Evolutionary conservation across 1,284 basidiomycete genomes (phyloP).

Genomic region (Thecaphora frezii): DNA sequence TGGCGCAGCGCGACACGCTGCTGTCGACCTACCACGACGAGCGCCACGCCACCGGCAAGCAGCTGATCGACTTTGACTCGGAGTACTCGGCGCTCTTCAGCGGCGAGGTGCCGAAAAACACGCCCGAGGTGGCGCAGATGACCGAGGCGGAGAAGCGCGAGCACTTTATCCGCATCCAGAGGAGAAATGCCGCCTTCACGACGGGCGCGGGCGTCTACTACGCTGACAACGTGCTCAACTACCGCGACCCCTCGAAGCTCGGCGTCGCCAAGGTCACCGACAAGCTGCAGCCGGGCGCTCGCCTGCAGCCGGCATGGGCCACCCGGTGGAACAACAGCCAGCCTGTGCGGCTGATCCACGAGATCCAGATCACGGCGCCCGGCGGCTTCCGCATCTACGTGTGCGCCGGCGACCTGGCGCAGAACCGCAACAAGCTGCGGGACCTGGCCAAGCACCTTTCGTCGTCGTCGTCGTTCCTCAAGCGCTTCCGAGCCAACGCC

Average conservation of each 20-base stretch:
- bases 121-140: constrained; percentile 45
- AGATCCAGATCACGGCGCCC: constrained; percentile 67
- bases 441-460: constrained; percentile 33
- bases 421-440: constrained; percentile 30
- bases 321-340: constrained; percentile 69
- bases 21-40: constrained; percentile 61
- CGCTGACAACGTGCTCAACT: constrained; percentile 49
- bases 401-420: constrained; percentile 67
- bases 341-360: constrained; percentile 70
- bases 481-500: constrained; percentile 37
- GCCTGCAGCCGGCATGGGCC: constrained; percentile 61
- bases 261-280: constrained; percentile 30
- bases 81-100: constrained; percentile 60
- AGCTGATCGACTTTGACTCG: constrained; percentile 60
- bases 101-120: constrained; percentile 49
- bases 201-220: constrained; percentile 52
- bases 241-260: constrained; percentile 39
- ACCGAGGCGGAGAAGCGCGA: constrained; percentile 41
- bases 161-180: constrained; percentile 51
- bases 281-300: constrained; percentile 41
- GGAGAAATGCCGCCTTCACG: constrained; percentile 52
- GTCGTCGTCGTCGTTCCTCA: constrained; percentile 41
- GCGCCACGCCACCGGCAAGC: constrained; percentile 59
- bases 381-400: constrained; percentile 72
- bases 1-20: constrained; percentile 55